A percentile compares a stretch with the other conserved stretches of the same genome.
Evolutionary conservation across 2,329 filamentous ascomycete species (phyloP).

Genomic region (Periglandula ipomoeae): DNA sequence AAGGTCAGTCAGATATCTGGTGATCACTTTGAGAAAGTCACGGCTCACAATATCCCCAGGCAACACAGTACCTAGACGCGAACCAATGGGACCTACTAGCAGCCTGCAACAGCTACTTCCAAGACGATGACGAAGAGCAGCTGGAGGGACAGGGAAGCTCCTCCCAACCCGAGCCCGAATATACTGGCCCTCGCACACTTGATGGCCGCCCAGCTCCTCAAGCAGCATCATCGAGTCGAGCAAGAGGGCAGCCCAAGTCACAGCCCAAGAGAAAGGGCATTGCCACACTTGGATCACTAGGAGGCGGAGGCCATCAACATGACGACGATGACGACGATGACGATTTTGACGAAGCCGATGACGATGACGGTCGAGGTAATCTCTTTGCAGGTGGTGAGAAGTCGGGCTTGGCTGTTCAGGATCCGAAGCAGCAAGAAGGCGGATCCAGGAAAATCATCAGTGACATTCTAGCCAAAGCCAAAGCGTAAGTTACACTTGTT

Average conservation of each 20-base stretch:
- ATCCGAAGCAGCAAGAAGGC: constrained; percentile 37
- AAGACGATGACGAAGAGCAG: constrained; percentile 41
- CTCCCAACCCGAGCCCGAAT: constrained; percentile 25
- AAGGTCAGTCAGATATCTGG: neutral
- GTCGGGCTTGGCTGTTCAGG: constrained; percentile 61
- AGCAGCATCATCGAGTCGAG: constrained; percentile 19
- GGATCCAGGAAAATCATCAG: constrained; percentile 49
- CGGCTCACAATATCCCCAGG: constrained; percentile 34
- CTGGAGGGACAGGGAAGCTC: constrained; percentile 22
- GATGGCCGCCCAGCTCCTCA: constrained; percentile 50
- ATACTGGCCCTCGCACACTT: constrained; percentile 53
- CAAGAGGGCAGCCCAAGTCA: constrained; percentile 24
- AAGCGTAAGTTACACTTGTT: too few relatives aligned
- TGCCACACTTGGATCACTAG: constrained; percentile 49
- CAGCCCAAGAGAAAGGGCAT: constrained; percentile 50
- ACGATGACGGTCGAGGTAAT: constrained; percentile 53
- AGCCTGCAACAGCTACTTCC: constrained; percentile 55
- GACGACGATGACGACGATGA: constrained; percentile 53
- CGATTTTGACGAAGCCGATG: constrained; percentile 44
- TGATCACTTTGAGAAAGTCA: too few relatives aligned
- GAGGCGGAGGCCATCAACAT: constrained; percentile 36
- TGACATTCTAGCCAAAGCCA: constrained; percentile 56
- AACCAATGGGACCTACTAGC: constrained; percentile 58
- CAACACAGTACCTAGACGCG: constrained; percentile 54
- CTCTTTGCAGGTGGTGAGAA: constrained; percentile 81